Percentiles rank a stretch among this genome's conserved stretches.
These are phyloP conservation scores for Oryza brachyantha DNA, from an alignment of 176 grass and related monocot species.

Conservation along the genomic window DNA sequence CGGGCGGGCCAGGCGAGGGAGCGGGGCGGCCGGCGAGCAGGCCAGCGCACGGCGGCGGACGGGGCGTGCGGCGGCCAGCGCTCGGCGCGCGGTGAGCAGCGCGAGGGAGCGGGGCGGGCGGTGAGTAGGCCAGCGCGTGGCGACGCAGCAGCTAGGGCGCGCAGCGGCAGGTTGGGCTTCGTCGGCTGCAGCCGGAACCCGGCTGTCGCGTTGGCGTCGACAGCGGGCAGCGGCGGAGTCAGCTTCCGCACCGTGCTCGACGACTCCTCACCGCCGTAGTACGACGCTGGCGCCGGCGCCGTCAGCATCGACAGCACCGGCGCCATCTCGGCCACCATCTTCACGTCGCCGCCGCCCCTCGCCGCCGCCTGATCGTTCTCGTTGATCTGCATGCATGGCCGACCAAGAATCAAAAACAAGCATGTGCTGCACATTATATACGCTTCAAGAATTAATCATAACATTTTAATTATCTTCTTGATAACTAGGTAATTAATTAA, in stretches of 20 bases:
- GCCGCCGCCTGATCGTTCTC: conserved; percentile 44
- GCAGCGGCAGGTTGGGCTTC: conserved; percentile 88
- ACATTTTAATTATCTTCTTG: not conserved
- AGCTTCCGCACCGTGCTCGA: conserved; percentile 65
- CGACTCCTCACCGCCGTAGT: conserved; percentile 42
- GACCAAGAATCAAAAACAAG: not conserved
- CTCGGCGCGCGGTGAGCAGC: too few relatives aligned
- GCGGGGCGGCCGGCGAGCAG: too few relatives aligned
- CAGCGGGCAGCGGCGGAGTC: conserved; percentile 42
- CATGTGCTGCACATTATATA: not conserved
- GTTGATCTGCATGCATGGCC: conserved; percentile 37
- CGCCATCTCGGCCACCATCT: conserved; percentile 42
- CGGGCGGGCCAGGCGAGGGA: too few relatives aligned
- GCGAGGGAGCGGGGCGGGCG: too few relatives aligned
- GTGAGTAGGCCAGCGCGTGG: too few relatives aligned
- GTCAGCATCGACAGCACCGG: conserved; percentile 54
- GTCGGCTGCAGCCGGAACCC: conserved; percentile 75
- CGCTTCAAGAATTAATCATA: not conserved
- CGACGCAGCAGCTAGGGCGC: too few relatives aligned
- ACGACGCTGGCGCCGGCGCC: conserved; percentile 14
- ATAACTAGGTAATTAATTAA: conserved; percentile 11
- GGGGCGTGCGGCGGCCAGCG: too few relatives aligned
- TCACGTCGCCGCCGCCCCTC: conserved; percentile 26
- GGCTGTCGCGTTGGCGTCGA: conserved; percentile 25
- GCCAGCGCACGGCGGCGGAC: too few relatives aligned